Base-by-base conservation (phyloP, 345 rosid species). In the Isatis tinctoria region DNA sequence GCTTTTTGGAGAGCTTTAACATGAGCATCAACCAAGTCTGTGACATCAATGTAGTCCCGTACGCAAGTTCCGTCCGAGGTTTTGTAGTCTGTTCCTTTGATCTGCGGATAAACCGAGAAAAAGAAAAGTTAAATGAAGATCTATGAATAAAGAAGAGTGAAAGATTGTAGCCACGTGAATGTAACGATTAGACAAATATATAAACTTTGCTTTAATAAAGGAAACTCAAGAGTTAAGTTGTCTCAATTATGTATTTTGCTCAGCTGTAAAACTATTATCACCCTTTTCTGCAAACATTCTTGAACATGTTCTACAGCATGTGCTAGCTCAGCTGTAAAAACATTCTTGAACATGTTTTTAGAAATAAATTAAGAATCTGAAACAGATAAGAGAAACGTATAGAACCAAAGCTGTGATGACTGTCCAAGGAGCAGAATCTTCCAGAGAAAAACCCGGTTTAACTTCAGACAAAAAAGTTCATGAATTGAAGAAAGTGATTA, bases 61-160 rank as follows among this genome's bases (percentile, higher is more conserved):
- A 87, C 60, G 14, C 89, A 85, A 40, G 91, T 87, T 10, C 89
- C 91, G 44, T 85, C 89, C 8, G 60, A 59, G 1, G 89, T 87
- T 71, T 85, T 87, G 73, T 87, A 83, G 76, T 85, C 91, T 52
- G 84, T 83, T 75, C 91, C 91, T 81, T 77, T 87, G 53, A 87
- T 83, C 88, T 87, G 65, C 0, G 0, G 30, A 67, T 9, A 26
- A 60, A 30, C 18, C 59, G 7, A 6, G 10, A 24, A 8, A 45
- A 30, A 39, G 10, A 1, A 40, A 67, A 75, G 18, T 61, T 69
- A 56, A n/a, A 33, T 22, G n/a, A 27, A 63, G 52, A 63, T 76
- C 36, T 5, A 54, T 76, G 60, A 76, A 62, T 62, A 35, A 45
- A 75, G 58, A 53, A 69, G 16, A 32, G 10, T 48, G 14, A 43